Conservation (phyloP, 75 land plant species). For the Cupressus sempervirens region DNA sequence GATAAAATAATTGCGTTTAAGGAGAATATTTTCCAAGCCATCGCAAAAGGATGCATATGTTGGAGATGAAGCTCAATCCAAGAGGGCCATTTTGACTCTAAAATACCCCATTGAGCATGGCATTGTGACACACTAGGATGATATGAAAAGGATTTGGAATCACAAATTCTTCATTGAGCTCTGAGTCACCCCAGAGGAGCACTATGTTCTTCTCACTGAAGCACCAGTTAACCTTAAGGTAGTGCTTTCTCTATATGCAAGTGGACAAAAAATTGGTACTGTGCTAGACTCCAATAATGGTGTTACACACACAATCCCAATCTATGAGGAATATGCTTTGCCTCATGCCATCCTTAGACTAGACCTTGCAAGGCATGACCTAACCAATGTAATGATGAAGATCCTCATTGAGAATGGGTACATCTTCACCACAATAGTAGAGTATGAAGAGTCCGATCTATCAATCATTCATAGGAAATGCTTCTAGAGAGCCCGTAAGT, state of each 20-base stretch:
- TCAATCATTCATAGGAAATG: slow-evolving; percentile 28
- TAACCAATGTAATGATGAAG: slow-evolving; percentile 66
- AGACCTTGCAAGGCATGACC: slow-evolving; percentile 66
- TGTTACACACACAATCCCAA: slow-evolving; percentile 49
- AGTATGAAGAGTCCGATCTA: slow-evolving; percentile 31
- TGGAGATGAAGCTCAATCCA: slow-evolving; percentile 57
- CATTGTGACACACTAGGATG: slow-evolving; percentile 52
- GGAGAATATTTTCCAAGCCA: no score
- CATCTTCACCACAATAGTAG: slow-evolving; percentile 58
- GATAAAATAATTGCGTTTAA: no score
- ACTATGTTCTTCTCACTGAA: slow-evolving; percentile 48
- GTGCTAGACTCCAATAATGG: slow-evolving; percentile 50
- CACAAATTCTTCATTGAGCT: slow-evolving; percentile 56
- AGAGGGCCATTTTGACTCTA: no score
- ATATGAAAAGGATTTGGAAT: slow-evolving; percentile 63
- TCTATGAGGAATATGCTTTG: slow-evolving; percentile 55
- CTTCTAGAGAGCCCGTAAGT: slow-evolving; percentile 20
- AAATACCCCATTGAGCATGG: slow-evolving; percentile 48
- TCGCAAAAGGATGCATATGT: slow-evolving; percentile 63
- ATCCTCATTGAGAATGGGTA: slow-evolving; percentile 70
- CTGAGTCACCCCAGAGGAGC: slow-evolving; percentile 52
- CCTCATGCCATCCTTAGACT: slow-evolving; percentile 61
- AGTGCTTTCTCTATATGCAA: slow-evolving; percentile 49
- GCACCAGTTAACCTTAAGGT: slow-evolving; percentile 49
- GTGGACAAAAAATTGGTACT: slow-evolving; percentile 57